Base-by-base conservation (phyloP, 2,329 filamentous ascomycete species). In the Seiridium unicorne region DNA sequence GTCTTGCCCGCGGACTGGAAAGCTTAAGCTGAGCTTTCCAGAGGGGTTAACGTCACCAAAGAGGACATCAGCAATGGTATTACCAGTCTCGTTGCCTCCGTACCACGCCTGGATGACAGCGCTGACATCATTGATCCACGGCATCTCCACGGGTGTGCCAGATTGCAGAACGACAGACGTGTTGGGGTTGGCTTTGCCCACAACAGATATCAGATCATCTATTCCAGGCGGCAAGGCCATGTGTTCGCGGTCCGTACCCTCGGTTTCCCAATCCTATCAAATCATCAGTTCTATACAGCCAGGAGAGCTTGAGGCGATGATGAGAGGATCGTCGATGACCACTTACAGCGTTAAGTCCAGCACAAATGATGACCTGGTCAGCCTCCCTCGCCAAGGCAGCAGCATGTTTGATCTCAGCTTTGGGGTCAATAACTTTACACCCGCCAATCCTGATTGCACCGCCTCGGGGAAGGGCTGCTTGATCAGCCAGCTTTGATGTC, bases 21-120 rank as follows among this genome's bases (percentile, higher is more conserved):
- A 93, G 2, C 83, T 89, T 31, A 93, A 79, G 0, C 90, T 89
- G 1, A 93, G 80, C 72, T 93, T 93, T 11, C 87, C 91, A 49
- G 85, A 88, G 0, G 91, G 91, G 69, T 90, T 93, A 51, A 85
- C 82, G 62, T 88, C 84, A 53, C 90, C 91, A 64, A 91, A 90
- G 18, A 94, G 79, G 1, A 94, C 82, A 65, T 94, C 91, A 0
- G 89, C 90, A 62, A 96, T 89, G 9, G 87, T 88, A 69, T 93
- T 92, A 5, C 91, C 92, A 4, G 89, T 89, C 76, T 95, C 91
- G 68, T 95, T 92, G n/a, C 92, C 91, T 62, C 91, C 90, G 68
- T 93, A 95, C 90, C 91, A 95, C 6, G 90, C 90, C 68, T 94
- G 89, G 1, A 93, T 70, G 1, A 93, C 77, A 2, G 87, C 84